Conservation (phyloP, 1,284 basidiomycete species). For the Wallemia mellicola region DNA sequence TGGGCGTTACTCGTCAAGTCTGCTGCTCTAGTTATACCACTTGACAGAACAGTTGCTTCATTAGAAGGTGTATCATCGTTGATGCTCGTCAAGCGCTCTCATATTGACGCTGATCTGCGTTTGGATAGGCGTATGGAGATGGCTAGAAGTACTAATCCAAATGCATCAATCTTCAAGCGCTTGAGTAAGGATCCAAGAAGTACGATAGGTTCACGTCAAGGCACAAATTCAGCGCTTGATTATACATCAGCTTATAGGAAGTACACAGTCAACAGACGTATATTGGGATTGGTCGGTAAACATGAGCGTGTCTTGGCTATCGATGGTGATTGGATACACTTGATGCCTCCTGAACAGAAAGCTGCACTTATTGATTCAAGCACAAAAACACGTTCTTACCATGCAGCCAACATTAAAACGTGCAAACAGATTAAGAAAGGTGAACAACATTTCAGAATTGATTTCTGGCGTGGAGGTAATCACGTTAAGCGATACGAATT, state of each 20-base stretch:
- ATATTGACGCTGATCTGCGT: conserved; percentile 31
- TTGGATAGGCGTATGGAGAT: conserved; percentile 23
- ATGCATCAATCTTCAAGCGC: conserved; percentile 25
- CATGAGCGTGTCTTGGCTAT: conserved; percentile 76
- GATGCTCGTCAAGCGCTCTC: conserved; percentile 45
- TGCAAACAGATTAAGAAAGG: conserved; percentile 59
- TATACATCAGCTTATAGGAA: conserved; percentile 23
- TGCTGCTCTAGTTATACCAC: conserved; percentile 51
- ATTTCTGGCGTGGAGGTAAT: conserved; percentile 34
- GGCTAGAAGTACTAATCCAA: conserved; percentile 51
- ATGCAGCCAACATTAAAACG: conserved; percentile 55
- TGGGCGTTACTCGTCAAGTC: conserved; percentile 55
- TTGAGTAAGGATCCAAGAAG: conserved; percentile 22
- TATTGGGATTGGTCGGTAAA: conserved; percentile 65
- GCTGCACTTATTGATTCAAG: conserved; percentile 1
- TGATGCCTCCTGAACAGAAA: conserved; percentile 4
- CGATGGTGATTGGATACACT: conserved; percentile 73
- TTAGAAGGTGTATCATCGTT: conserved; percentile 63
- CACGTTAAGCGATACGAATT: conserved; percentile 73
- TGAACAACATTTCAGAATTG: conserved; percentile 54
- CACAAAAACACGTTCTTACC: conserved; percentile 68
- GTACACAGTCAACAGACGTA: conserved; percentile 78
- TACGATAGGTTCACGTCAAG: conserved; percentile 22
- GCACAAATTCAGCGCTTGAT: conserved; percentile 1
- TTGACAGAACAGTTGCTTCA: conserved; percentile 83